phyloP scores from a whole-genome alignment of 257 asterid genomes.

The Cruciata laevipes region DNA sequence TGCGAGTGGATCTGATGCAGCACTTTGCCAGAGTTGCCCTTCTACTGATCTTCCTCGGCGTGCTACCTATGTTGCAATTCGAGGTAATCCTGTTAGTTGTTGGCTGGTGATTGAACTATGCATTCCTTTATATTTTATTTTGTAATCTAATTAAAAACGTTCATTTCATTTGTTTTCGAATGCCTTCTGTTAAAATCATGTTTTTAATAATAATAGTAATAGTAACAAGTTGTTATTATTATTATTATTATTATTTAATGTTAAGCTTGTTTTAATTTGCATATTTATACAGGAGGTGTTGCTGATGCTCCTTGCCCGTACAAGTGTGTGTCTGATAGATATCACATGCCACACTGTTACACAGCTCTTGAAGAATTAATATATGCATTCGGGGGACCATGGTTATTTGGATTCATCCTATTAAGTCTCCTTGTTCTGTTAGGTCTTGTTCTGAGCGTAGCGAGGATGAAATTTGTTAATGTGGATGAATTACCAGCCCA shows the following conservation, averaged over 20 bases:
- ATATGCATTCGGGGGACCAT: conserved; percentile 88
- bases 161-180: neutral
- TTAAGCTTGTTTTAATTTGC: neutral
- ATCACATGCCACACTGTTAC: conserved; percentile 77
- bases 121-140: neutral
- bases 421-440: conserved; percentile 61
- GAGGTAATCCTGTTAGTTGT: conserved; percentile 42
- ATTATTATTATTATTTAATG: neutral
- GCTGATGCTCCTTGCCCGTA: conserved; percentile 71
- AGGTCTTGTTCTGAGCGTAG: conserved; percentile 83
- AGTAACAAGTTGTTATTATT: no score
- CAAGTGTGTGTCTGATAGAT: conserved; percentile 80
- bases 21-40: conserved; percentile 62
- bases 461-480: conserved; percentile 72
- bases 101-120: conserved; percentile 2
- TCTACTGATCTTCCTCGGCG: conserved; percentile 69
- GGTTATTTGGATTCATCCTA: conserved; percentile 73
- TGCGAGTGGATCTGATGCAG: conserved; percentile 55
- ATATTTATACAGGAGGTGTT: conserved; percentile 59
- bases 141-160: neutral
- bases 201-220: no score
- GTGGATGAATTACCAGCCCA: conserved; percentile 69
- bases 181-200: neutral
- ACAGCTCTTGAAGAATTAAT: conserved; percentile 84
- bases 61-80: conserved; percentile 49